Evolutionary conservation across 306 rosid genomes (phyloP), one percentile per base, ranked within the genome.

Genomic region (Pterocarpus macrocarpus): DNA sequence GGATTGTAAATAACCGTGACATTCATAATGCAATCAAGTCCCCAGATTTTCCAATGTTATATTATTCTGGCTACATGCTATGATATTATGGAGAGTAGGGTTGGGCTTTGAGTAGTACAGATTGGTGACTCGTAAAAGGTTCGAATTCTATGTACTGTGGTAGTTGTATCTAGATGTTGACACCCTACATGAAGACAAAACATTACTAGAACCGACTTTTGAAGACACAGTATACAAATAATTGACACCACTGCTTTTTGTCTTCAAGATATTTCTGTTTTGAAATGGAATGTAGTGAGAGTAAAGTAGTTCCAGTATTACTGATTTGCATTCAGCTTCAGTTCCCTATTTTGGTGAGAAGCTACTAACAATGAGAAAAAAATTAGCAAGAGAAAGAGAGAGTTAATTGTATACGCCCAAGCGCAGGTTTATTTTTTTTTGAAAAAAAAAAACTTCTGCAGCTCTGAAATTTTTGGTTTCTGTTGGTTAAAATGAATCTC

Each of bases 1-100:
- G 66, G 81, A 62, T 47, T 58, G 77, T 73, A 71, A 34, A 77
- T 77, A 64, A 77, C 38, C 59, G 39, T 44, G 22, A 71, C 64
- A 22, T 49, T 36, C 17, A 61, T 62, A 28, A 35, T 74, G 62
- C 28, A 36, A 70, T 34, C 50, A 7, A 33, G 28, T 10, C 1
- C 47, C 33, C 32, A 8, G 33, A 8, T 68, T 44, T 35, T 38
- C 12, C 4, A 36, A 38, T 15, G 8, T 39, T 39, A n/a, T 39
- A 39, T n/a, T 11, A 3, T 16, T 65, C 49, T n/a, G 33, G 32
- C 14, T 16, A 14, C 28, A 55, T 16, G 61, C 61, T 5, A 55
- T 15, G 28, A 55, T 55, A 55, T 6, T 3, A 55, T 55, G 61
- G 2, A 15, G 5, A 4, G 30, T 5, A 55, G 17, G 17, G 17